phyloP scores from a whole-genome alignment of 495 filamentous ascomycete species.

The Astrothelium macrocarpum region DNA sequence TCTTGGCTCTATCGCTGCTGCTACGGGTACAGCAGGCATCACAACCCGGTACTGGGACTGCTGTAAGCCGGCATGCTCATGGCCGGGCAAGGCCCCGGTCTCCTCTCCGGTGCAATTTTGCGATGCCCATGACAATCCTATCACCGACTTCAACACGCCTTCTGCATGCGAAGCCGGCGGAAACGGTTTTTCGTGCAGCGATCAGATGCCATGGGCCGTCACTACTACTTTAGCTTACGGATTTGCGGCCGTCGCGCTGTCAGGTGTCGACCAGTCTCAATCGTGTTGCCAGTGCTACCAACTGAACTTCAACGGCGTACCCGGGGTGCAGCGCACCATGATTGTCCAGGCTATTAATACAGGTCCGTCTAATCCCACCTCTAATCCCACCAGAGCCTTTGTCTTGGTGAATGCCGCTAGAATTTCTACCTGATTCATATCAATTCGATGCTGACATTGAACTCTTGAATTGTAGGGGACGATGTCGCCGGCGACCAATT shows the following conservation, averaged over 20 bases:
- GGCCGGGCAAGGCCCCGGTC: constrained; percentile 46
- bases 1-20: constrained; percentile 11
- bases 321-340: constrained; percentile 36
- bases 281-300: constrained; percentile 66
- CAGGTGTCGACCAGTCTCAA: constrained; percentile 40
- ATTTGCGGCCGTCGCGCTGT: constrained; percentile 51
- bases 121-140: constrained; percentile 45
- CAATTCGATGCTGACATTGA: constrained; percentile 2
- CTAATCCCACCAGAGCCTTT: too few species aligned
- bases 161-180: constrained; percentile 45
- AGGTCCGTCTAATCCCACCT: constrained; percentile 24
- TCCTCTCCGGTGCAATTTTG: constrained; percentile 47
- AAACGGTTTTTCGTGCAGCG: constrained; percentile 52
- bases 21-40: constrained; percentile 30
- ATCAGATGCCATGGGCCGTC: constrained; percentile 55
- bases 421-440: background rate
- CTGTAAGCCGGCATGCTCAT: constrained; percentile 59
- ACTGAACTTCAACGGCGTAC: constrained; percentile 15
- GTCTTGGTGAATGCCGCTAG: background rate
- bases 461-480: constrained; percentile 18
- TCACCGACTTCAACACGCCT: constrained; percentile 28
- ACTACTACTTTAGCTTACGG: constrained; percentile 49
- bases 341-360: constrained; percentile 62
- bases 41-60: constrained; percentile 65
- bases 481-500: constrained; percentile 53